Base-by-base conservation (phyloP, 495 filamentous ascomycete genomes). In the Physcia stellaris region DNA sequence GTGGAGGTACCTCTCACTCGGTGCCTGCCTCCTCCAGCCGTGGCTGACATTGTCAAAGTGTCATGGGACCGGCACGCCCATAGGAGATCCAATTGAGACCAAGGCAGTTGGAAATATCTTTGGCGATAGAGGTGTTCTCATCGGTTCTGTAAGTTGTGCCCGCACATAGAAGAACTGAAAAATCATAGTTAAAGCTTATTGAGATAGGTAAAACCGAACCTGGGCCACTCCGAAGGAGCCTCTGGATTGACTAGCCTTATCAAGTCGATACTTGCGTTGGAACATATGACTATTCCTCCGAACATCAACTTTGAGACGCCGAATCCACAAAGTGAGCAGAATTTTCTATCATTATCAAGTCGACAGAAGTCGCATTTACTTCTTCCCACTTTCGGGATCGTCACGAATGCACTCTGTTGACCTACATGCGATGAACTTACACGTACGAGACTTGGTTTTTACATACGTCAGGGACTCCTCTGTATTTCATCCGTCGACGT, bases 71-170 rank as follows among this genome's bases (percentile, higher is more conserved):
- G 64, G 62, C 0, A 63, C 60, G 11, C 2, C 30, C 0, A 42
- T 51, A 4, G 64, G 66, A 1, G 63, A 70, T 39, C 54, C 58
- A 0, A 45, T 60, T 11, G 66, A 73, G 48, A 50, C 58, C 12
- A 41, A 41, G 1, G 70, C 66, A 1, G 57, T 74, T 19, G 59
- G 53, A 2, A 53, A 55, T 4, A 56, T 64, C 2, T 67, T 74
- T 43, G 50, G 51, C 11, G 22, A 45, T 19, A 35, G 33, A 6
- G 42, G 41, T 0, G 27, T 58, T 1, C 20, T 32, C 4, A 49
- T 64, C 16, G 56, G 55, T 1, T 47, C 52, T 3, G 54, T 64
- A 39, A 50, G 40, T 39, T 7, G 6, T 2, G 2, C n/a, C 16
- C 34, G n/a, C n/a, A n/a, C n/a, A n/a, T n/a, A n/a, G n/a, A n/a